Evolutionary conservation across 495 filamentous ascomycete species (phyloP).

Genomic region (Aspergillus asperescens): DNA sequence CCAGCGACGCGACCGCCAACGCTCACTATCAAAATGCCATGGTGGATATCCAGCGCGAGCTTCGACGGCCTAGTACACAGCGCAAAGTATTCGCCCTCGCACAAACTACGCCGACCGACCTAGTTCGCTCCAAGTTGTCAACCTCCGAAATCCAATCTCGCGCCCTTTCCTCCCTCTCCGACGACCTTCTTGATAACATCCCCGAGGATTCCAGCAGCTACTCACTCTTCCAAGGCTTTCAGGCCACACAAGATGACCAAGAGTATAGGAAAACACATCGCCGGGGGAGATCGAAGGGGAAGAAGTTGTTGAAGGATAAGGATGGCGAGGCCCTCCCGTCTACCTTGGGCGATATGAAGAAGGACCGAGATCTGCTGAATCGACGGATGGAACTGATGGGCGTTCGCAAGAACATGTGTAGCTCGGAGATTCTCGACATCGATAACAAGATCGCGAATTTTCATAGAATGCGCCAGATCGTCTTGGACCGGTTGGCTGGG

Average conservation of each 20-base stretch:
- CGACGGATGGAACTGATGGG: slow-evolving; percentile 86
- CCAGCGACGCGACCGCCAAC: slow-evolving; percentile 50
- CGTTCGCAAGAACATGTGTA: slow-evolving; percentile 95
- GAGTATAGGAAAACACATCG: slow-evolving; percentile 61
- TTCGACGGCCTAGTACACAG: slow-evolving; percentile 76
- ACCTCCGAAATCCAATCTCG: slow-evolving; percentile 91
- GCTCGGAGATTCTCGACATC: slow-evolving; percentile 90
- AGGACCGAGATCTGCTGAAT: slow-evolving; percentile 68
- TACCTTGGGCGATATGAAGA: slow-evolving; percentile 63
- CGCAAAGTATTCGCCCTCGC: slow-evolving; percentile 84
- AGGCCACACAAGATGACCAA: slow-evolving; percentile 67
- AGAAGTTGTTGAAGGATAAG: slow-evolving; percentile 65
- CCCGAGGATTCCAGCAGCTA: slow-evolving; percentile 80
- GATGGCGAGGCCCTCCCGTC: slow-evolving; percentile 51
- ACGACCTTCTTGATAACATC: slow-evolving; percentile 82
- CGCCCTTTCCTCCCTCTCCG: slow-evolving; percentile 80
- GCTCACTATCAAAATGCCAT: slow-evolving; percentile 79
- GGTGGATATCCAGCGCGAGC: slow-evolving; percentile 80
- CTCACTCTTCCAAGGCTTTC: slow-evolving; percentile 94
- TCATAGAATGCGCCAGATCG: slow-evolving; percentile 87
- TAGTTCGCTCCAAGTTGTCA: slow-evolving; percentile 88
- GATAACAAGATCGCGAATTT: slow-evolving; percentile 95
- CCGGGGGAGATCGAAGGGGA: slow-evolving; percentile 62
- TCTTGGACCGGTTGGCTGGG: slow-evolving; percentile 81
- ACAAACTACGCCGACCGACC: slow-evolving; percentile 80